Evolutionary conservation across 768 basidiomycete genomes (phyloP), one percentile per base, ranked within the genome.

Genomic region (Chalciporus chontae): DNA sequence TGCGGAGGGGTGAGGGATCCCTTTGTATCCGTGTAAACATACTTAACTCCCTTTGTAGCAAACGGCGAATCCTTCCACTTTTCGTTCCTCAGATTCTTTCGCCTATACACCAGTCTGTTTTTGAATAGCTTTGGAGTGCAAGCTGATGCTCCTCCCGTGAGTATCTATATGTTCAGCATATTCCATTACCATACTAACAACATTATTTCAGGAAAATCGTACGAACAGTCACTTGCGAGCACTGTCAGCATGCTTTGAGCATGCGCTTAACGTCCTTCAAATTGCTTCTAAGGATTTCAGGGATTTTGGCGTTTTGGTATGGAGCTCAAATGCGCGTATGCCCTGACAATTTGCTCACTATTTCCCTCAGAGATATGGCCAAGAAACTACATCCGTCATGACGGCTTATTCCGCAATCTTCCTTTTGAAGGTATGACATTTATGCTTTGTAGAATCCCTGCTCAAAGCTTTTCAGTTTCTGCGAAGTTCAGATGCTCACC

Each of bases 331-430:
- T 56, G 80, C 80, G 53, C 47, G 77, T 67, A 14, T 21, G 15
- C 37, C 48, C 19, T 36, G 23, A 18, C 14, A n/a, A 9, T 34
- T 38, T 41, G 47, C 43, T 36, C 43, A 34, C 40, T 42, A 26
- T 39, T 31, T 60, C 37, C 41, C 45, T 31, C 63, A 91, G 89
- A 84, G 85, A 40, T 93, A 92, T 58, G 80, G 85, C 8, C 90
- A 92, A 71, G 90, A 92, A 63, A 85, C 87, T 5, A 81, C 90
- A 52, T 84, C 85, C 8, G 80, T 87, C 40, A 92, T 92, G 90
- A 87, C 86, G 17, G 90, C 88, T 21, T 92, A 92, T 60, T 81
- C 86, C 41, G 89, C 90, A 17, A 81, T 92, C 32, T 85, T 90
- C 62, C 69, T 93, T 54, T 71, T 92, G 56, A 84, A 77, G 76